These are phyloP conservation scores for Phytophthora europaea DNA, from an alignment of 352 stramenopile genomes.

Conservation along the genomic window DNA sequence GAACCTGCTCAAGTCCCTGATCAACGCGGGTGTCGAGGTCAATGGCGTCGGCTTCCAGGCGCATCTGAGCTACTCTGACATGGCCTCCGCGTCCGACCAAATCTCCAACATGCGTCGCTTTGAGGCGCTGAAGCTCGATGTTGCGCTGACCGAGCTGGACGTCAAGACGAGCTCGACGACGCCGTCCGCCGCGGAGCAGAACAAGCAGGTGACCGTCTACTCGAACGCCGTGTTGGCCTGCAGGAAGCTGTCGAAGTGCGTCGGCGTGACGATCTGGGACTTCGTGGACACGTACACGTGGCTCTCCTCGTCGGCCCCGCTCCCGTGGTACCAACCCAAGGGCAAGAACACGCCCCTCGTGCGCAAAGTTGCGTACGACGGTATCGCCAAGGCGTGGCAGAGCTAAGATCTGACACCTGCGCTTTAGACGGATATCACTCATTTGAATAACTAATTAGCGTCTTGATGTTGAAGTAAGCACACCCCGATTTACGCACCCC, in stretches of 20 bases:
- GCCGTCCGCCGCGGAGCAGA: slow-evolving; percentile 4
- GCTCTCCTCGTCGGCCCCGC: slow-evolving; percentile 8
- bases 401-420: background rate
- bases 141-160: slow-evolving; percentile 26
- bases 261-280: slow-evolving; percentile 16
- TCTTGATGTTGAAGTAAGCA: background rate
- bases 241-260: slow-evolving; percentile 16
- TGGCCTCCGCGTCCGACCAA: slow-evolving; percentile 16
- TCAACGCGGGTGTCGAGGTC: slow-evolving; percentile 13
- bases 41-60: slow-evolving; percentile 21
- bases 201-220: slow-evolving; percentile 11
- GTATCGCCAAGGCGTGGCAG: slow-evolving; percentile 10
- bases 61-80: slow-evolving; percentile 4
- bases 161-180: slow-evolving; percentile 17
- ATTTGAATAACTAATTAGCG: too few relatives aligned
- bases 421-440: background rate
- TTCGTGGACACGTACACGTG: slow-evolving; percentile 29
- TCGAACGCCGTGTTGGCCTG: slow-evolving; percentile 11
- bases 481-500: background rate
- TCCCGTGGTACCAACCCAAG: slow-evolving; percentile 20
- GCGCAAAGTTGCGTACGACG: slow-evolving; percentile 21
- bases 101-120: slow-evolving; percentile 25
- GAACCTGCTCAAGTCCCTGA: slow-evolving; percentile 14
- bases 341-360: slow-evolving; percentile 16
- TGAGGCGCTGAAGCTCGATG: slow-evolving; percentile 19